Percentiles rank a stretch among this genome's conserved stretches.
These are phyloP conservation scores for Eimeria acervulina DNA, from an alignment of 169 alveolate genomes.

Conservation along the genomic window DNA sequence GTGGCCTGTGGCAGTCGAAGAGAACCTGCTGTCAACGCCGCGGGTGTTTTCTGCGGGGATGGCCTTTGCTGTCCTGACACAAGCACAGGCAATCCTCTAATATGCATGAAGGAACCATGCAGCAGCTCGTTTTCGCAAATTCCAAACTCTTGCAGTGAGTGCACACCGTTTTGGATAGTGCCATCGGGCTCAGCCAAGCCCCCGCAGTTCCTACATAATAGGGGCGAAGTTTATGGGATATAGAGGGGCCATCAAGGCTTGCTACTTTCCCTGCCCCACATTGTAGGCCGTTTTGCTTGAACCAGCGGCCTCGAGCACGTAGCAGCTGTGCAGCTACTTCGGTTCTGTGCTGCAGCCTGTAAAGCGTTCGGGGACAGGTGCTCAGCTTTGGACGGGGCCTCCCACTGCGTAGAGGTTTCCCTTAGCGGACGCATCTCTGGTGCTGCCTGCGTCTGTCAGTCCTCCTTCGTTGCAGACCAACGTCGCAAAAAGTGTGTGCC, in stretches of 20 bases:
- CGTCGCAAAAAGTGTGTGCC: conserved; percentile 39
- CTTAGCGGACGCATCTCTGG: conserved; percentile 56
- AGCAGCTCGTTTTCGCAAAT: background rate
- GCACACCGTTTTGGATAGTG: background rate
- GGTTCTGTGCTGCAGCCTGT: conserved; percentile 32
- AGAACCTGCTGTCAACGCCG: conserved; percentile 46
- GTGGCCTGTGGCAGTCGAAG: conserved; percentile 79
- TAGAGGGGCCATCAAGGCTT: background rate
- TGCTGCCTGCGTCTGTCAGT: conserved; percentile 68
- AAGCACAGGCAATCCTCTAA: background rate
- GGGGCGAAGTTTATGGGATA: background rate
- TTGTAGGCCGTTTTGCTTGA: background rate
- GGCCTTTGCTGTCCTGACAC: conserved; percentile 64
- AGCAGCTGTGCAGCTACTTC: background rate
- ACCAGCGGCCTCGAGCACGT: too few species aligned
- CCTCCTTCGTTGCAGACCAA: conserved; percentile 63
- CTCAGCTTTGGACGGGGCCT: conserved; percentile 32
- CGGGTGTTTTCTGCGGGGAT: conserved; percentile 29
- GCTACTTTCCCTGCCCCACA: background rate
- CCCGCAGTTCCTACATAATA: background rate
- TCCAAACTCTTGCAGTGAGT: conserved; percentile 20
- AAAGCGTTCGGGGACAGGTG: background rate
- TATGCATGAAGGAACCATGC: conserved; percentile 58
- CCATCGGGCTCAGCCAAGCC: background rate
- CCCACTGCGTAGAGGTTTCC: conserved; percentile 40